Evolutionary conservation across 1,284 basidiomycete species (phyloP).

Genomic region (Boletus albobrunnescens): DNA sequence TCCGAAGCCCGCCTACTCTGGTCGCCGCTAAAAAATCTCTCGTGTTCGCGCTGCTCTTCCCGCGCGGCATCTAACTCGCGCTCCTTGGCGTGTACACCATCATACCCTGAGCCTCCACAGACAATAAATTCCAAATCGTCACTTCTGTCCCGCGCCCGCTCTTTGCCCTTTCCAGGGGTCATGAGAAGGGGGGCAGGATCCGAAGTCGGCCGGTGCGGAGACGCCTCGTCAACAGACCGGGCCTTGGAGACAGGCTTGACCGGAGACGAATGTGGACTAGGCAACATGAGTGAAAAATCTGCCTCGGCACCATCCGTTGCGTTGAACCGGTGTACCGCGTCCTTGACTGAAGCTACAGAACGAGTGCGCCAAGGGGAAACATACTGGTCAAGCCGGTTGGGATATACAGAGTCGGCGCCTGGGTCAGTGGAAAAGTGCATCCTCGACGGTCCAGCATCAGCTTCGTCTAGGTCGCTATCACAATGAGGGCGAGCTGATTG

Average conservation of each 20-base stretch:
- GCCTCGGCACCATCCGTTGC: constrained; percentile 31
- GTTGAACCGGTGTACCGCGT: constrained; percentile 43
- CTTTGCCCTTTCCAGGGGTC: constrained; percentile 47
- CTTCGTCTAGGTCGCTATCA: not conserved
- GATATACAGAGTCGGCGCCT: not conserved
- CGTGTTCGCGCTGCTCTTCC: constrained; percentile 44
- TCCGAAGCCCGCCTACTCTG: constrained; percentile 28
- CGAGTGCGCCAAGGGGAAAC: constrained; percentile 32
- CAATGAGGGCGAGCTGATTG: not conserved
- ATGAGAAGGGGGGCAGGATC: not conserved
- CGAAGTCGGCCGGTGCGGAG: not conserved
- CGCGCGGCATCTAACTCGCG: constrained; percentile 51
- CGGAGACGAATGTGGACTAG: constrained; percentile 33
- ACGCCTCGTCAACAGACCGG: constrained; percentile 7
- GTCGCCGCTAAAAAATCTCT: constrained; percentile 27
- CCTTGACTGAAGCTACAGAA: constrained; percentile 38
- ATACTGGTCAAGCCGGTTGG: constrained; percentile 18
- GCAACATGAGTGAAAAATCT: constrained; percentile 40
- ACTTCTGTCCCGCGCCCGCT: constrained; percentile 33
- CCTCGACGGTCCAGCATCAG: constrained; percentile 20
- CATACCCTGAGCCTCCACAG: constrained; percentile 42
- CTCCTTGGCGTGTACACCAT: constrained; percentile 55
- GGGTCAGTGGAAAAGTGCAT: not conserved
- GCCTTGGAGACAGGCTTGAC: constrained; percentile 12
- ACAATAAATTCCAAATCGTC: constrained; percentile 22